phyloP scores from a whole-genome alignment of 2,329 filamentous ascomycete species.

The Calonectria pteridis region DNA sequence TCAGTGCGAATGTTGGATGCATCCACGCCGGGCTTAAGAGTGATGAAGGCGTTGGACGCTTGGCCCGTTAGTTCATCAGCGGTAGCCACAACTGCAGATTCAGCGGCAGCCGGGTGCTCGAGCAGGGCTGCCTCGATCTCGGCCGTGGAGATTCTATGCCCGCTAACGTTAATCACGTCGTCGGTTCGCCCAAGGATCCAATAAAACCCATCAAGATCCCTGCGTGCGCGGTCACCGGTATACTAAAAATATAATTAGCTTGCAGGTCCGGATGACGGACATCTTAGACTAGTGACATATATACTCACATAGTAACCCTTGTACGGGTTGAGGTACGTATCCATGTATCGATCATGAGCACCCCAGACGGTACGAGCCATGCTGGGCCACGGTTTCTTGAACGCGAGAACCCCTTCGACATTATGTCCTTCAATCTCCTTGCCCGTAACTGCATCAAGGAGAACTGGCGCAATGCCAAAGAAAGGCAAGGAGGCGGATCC shows the following conservation, averaged over 20 bases:
- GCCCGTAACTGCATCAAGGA: slow-evolving; percentile 92
- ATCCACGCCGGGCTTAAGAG: slow-evolving; percentile 70
- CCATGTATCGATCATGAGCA: slow-evolving; percentile 95
- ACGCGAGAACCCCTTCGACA: slow-evolving; percentile 91
- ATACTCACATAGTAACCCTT: slow-evolving; percentile 89
- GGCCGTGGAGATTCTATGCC: slow-evolving; percentile 93
- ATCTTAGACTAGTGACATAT: slow-evolving; percentile 46
- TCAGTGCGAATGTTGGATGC: slow-evolving; percentile 81
- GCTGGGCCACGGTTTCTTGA: slow-evolving; percentile 95
- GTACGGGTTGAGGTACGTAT: slow-evolving; percentile 95
- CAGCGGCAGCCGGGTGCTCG: slow-evolving; percentile 86
- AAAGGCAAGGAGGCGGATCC: slow-evolving; percentile 95
- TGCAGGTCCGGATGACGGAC: no score
- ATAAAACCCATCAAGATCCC: slow-evolving; percentile 96
- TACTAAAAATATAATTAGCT: slow-evolving; percentile 62
- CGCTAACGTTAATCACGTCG: slow-evolving; percentile 95
- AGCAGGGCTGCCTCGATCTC: slow-evolving; percentile 96
- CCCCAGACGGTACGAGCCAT: slow-evolving; percentile 98
- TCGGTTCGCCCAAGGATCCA: slow-evolving; percentile 98
- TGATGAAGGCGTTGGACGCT: slow-evolving; percentile 92
- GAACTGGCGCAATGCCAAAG: slow-evolving; percentile 94
- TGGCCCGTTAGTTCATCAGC: slow-evolving; percentile 92
- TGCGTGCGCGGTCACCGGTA: slow-evolving; percentile 89
- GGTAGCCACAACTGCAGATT: slow-evolving; percentile 92
- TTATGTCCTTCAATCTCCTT: slow-evolving; percentile 91